Percentiles rank a stretch among this genome's conserved stretches.
Conservation (phyloP, 2,329 filamentous ascomycete species). For the Sporothrix humicola region DNA sequence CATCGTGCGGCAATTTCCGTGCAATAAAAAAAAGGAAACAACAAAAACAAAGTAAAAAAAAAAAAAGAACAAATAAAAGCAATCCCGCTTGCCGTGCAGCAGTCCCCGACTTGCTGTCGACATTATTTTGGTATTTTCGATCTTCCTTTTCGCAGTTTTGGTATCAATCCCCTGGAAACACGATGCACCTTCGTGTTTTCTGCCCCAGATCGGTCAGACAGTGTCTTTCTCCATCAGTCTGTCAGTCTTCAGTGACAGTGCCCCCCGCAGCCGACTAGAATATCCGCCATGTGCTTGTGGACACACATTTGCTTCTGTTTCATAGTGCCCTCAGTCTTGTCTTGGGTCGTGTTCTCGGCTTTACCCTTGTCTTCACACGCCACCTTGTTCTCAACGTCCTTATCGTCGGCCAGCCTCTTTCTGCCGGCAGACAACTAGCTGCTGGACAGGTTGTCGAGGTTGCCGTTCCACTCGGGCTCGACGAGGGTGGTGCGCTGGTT, state of each 20-base stretch:
- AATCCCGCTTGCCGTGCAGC: background rate
- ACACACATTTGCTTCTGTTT: too few species aligned
- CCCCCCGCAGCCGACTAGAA: too few species aligned
- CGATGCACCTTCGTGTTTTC: too few species aligned
- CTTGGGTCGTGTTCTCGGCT: background rate
- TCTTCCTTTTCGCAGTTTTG: background rate
- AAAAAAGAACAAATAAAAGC: background rate
- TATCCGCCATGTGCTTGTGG: too few species aligned
- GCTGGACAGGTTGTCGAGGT: slow-evolving; percentile 71
- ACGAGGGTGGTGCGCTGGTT: slow-evolving; percentile 70
- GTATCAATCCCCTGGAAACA: too few species aligned
- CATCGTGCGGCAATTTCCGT: too few species aligned
- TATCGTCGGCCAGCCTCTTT: background rate
- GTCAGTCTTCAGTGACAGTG: too few species aligned
- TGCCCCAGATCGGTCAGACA: too few species aligned
- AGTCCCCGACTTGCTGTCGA: slow-evolving; percentile 9
- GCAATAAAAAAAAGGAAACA: too few species aligned
- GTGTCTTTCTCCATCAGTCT: too few species aligned
- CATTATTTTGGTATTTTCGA: background rate
- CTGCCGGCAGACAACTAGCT: slow-evolving; percentile 47
- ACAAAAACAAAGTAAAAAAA: background rate
- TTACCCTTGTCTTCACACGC: too few species aligned
- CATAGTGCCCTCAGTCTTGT: background rate
- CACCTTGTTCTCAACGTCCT: background rate
- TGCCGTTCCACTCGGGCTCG: slow-evolving; percentile 54